Conservation (phyloP, 345 rosid genomes). For the Lepidium sativum region DNA sequence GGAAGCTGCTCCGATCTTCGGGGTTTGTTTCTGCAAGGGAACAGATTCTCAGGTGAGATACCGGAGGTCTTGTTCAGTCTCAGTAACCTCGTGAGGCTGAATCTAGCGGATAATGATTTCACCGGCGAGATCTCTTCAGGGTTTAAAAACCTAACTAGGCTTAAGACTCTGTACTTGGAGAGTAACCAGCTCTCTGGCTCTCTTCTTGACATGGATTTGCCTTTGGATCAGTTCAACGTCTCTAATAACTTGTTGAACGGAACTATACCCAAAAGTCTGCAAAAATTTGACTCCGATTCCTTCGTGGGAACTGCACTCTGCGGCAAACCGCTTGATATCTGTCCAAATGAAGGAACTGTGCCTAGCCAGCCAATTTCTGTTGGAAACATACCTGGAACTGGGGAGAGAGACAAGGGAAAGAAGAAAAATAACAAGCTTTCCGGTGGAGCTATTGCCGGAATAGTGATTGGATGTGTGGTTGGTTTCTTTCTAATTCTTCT, state of each 20-base stretch:
- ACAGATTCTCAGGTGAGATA: conserved; percentile 65
- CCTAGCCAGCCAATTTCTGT: conserved; percentile 43
- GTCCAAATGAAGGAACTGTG: conserved; percentile 26
- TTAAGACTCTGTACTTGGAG: conserved; percentile 66
- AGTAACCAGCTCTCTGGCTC: conserved; percentile 58
- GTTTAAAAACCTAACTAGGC: conserved; percentile 56
- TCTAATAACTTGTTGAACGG: conserved; percentile 77
- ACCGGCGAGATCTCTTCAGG: conserved; percentile 54
- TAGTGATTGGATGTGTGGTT: conserved; percentile 68
- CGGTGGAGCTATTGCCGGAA: conserved; percentile 82
- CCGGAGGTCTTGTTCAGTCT: conserved; percentile 53
- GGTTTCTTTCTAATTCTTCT: conserved; percentile 44
- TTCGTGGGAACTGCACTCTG: conserved; percentile 75
- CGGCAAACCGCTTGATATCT: conserved; percentile 56
- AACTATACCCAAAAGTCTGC: conserved; percentile 47
- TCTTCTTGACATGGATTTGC: conserved; percentile 36
- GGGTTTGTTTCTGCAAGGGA: conserved; percentile 74
- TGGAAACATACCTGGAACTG: conserved; percentile 21
- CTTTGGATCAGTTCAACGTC: conserved; percentile 67
- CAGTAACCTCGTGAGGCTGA: conserved; percentile 48
- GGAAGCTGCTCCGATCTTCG: conserved; percentile 51
- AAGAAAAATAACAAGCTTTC: conserved; percentile 52
- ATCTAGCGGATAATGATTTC: conserved; percentile 55
- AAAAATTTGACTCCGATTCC: conserved; percentile 38
- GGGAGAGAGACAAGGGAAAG: conserved; percentile 9